Base-by-base conservation (phyloP, 2,329 filamentous ascomycete genomes). In the Ustulina deusta region DNA sequence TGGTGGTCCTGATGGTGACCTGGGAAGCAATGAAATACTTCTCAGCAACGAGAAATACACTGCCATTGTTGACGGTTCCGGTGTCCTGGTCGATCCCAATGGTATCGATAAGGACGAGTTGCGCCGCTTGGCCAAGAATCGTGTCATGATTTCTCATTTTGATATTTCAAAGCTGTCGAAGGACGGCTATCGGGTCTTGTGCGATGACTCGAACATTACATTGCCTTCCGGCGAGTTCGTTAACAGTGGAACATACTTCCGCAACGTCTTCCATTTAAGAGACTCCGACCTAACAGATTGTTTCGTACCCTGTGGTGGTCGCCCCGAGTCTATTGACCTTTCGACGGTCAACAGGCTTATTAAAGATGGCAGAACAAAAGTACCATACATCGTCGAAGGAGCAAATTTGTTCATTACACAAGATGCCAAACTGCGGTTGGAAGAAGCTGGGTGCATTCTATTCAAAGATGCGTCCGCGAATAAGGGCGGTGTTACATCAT, bases 381-480 rank as follows among this genome's bases (percentile, higher is more conserved):
- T 99, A 68, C 94, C 95, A 0, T 99, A 97, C 83, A 96, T 99
- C 61, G 95, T 99, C 51, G 96, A 99, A 82, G 96, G 96, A 61
- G 96, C 96, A 81, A 99, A 98, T 80, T 86, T 99, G 62, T 99
- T 99, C 87, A 97, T 99, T 82, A 97, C 96, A 0, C 96, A 99
- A 81, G 96, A 99, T 76, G 95, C 95, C 75, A 98, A 98, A 84
- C 87, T 98, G 63, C 92, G 94, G 27, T 89, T 99, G 15, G 96
- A 99, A 83, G 91, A 93, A 74, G 94, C 95, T n/a, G 96, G 96
- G 68, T 97, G 93, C 78, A 89, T 98, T 75, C 82, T 99, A 46
- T 97, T 94, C 90, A 99, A 99, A 84, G 96, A 99, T 80, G 96
- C 96, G 5, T 97, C 93, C 42, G 94, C 95, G 64, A 99, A 99